These are phyloP conservation scores for Eutrema heterophyllum DNA, from an alignment of 345 rosid species.

Conservation along the genomic window DNA sequence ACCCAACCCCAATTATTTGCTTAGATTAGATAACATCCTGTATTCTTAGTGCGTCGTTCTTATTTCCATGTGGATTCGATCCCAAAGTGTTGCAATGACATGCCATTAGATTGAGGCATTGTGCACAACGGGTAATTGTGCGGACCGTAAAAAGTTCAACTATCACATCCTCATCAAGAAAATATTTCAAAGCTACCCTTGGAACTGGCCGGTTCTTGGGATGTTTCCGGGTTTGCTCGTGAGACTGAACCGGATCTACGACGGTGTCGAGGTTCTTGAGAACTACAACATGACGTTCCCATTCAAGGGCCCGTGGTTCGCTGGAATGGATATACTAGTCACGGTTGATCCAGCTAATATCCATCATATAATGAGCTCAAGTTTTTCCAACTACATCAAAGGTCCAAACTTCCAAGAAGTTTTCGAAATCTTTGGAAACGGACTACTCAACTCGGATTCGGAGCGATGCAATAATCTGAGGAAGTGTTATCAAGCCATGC, in stretches of 20 bases:
- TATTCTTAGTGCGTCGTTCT: too few relatives aligned
- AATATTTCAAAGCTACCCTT: not conserved
- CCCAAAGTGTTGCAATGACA: too few relatives aligned
- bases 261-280: not conserved
- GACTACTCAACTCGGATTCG: constrained; percentile 23
- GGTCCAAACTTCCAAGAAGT: constrained; percentile 21
- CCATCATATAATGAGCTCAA: constrained; percentile 20
- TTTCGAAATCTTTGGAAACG: constrained; percentile 23
- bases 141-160: too few relatives aligned
- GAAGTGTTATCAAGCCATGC: not conserved
- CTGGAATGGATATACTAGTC: not conserved
- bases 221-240: constrained; percentile 13
- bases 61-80: too few relatives aligned
- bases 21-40: too few relatives aligned
- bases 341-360: constrained; percentile 30
- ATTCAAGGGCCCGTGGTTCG: constrained; percentile 13
- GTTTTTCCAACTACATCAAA: constrained; percentile 22
- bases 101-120: too few relatives aligned
- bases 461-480: constrained; percentile 22
- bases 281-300: constrained; percentile 1
- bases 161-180: not conserved
- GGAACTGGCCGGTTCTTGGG: constrained; percentile 29
- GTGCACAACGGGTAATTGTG: too few relatives aligned
- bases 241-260: not conserved
- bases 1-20: too few relatives aligned